phyloP scores from a whole-genome alignment of 345 rosid species.

The Eucalyptus coolabah region DNA sequence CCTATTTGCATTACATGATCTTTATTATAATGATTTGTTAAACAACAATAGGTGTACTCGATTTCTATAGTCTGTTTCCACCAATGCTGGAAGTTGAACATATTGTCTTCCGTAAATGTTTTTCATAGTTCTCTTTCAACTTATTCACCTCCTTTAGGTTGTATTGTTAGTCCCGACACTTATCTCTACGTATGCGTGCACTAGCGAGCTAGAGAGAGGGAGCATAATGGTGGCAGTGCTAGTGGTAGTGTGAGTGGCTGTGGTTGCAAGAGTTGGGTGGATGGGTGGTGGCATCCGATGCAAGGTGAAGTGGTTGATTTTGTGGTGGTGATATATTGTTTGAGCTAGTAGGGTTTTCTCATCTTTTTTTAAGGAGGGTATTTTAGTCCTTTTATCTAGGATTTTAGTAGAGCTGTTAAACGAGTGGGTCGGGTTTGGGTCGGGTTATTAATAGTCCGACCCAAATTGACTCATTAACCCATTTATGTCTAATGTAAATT shows the following conservation, averaged over 20 bases:
- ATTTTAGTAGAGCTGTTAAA: neutral
- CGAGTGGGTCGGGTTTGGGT: no score
- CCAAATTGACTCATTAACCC: no score
- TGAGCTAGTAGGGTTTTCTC: neutral
- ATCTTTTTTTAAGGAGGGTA: neutral
- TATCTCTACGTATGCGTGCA: fast-evolving
- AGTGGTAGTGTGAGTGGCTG: neutral
- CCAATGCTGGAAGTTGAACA: no score
- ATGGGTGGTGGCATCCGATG: neutral
- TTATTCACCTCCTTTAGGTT: no score
- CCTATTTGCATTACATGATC: neutral
- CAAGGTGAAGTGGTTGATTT: neutral
- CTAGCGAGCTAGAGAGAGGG: neutral
- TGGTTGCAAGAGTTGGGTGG: neutral
- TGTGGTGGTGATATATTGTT: neutral
- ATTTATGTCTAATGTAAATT: no score
- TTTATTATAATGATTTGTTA: no score
- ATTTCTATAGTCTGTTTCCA: no score
- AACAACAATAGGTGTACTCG: no score
- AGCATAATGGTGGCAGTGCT: neutral
- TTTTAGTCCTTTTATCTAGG: neutral
- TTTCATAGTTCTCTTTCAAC: no score
- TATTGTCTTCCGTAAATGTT: no score
- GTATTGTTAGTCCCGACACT: no score
- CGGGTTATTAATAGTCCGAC: fast-evolving